Percentiles rank a stretch among this genome's conserved stretches.
These are phyloP conservation scores for Leptoxyphium fumago DNA, from an alignment of 2,329 filamentous ascomycete species.

Conservation along the genomic window DNA sequence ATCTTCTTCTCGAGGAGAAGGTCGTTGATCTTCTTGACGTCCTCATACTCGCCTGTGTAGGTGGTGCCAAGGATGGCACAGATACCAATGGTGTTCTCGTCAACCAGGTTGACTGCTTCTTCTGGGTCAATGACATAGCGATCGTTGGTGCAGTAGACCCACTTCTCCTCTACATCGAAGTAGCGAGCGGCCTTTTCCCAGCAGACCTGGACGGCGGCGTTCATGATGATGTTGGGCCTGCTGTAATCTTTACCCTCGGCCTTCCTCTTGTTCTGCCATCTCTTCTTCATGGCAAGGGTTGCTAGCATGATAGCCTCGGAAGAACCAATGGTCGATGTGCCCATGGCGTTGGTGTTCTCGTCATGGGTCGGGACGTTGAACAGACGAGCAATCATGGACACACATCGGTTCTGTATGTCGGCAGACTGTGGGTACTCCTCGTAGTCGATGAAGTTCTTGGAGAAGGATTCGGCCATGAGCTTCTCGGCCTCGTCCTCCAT, in stretches of 20 bases:
- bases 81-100: slow-evolving; percentile 74
- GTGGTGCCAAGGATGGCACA: slow-evolving; percentile 84
- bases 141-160: slow-evolving; percentile 46
- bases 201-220: slow-evolving; percentile 87
- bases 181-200: slow-evolving; percentile 63
- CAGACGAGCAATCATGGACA: slow-evolving; percentile 58
- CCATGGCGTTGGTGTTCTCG: slow-evolving; percentile 51
- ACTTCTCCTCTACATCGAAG: slow-evolving; percentile 76
- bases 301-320: slow-evolving; percentile 78
- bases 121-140: slow-evolving; percentile 51
- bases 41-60: slow-evolving; percentile 92
- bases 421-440: slow-evolving; percentile 37
- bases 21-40: slow-evolving; percentile 84
- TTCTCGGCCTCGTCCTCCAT: slow-evolving; percentile 97
- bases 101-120: slow-evolving; percentile 44
- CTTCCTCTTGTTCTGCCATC: slow-evolving; percentile 76
- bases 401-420: slow-evolving; percentile 69
- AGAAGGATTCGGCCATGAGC: slow-evolving; percentile 82
- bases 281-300: slow-evolving; percentile 85
- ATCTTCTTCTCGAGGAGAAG: slow-evolving; percentile 59
- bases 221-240: slow-evolving; percentile 88
- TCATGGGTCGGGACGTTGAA: slow-evolving; percentile 59
- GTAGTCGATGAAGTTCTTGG: slow-evolving; percentile 68
- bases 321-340: slow-evolving; percentile 77
- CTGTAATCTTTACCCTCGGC: slow-evolving; percentile 69